A percentile compares a stretch with the other conserved stretches of the same genome.
Evolutionary conservation across 75 land plant genomes (phyloP).

Genomic region (Chamaecyparis obtusa): DNA sequence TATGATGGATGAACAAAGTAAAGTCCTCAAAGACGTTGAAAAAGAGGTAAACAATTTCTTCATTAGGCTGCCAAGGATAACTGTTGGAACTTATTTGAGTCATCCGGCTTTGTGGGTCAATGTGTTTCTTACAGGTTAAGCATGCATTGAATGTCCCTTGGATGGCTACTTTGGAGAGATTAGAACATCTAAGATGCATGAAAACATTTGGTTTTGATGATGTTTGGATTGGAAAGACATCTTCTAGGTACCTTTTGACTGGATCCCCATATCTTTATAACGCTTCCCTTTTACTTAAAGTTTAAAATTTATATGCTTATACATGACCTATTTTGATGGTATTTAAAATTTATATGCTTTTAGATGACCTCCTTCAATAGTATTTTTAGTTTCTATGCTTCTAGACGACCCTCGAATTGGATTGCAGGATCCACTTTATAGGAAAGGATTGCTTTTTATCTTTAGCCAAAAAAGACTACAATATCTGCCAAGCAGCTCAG

Average conservation of each 20-base stretch:
- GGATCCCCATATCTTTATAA: neutral
- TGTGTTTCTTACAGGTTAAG: constrained; percentile 45
- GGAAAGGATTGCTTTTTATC: constrained; percentile 42
- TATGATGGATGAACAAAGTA: constrained; percentile 8
- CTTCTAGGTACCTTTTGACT: constrained; percentile 42
- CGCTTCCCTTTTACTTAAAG: neutral
- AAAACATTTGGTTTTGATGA: constrained; percentile 33
- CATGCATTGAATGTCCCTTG: constrained; percentile 50
- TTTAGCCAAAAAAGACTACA: constrained; percentile 79
- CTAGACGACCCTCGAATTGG: neutral
- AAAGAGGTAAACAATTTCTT: constrained; percentile 19
- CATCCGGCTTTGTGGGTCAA: no score
- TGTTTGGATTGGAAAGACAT: constrained; percentile 46
- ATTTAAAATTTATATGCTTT: no score
- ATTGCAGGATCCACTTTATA: constrained; percentile 44
- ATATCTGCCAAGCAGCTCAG: constrained; percentile 58
- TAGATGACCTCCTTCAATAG: neutral
- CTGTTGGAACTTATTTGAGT: neutral
- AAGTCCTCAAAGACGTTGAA: constrained; percentile 14
- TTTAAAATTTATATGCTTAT: neutral
- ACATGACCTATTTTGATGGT: no score
- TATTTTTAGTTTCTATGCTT: no score
- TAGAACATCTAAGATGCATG: constrained; percentile 49
- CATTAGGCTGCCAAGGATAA: neutral
- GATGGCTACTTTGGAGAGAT: constrained; percentile 41